These are phyloP conservation scores for Lippia alba DNA, from an alignment of 305 asterid species.

Conservation along the genomic window DNA sequence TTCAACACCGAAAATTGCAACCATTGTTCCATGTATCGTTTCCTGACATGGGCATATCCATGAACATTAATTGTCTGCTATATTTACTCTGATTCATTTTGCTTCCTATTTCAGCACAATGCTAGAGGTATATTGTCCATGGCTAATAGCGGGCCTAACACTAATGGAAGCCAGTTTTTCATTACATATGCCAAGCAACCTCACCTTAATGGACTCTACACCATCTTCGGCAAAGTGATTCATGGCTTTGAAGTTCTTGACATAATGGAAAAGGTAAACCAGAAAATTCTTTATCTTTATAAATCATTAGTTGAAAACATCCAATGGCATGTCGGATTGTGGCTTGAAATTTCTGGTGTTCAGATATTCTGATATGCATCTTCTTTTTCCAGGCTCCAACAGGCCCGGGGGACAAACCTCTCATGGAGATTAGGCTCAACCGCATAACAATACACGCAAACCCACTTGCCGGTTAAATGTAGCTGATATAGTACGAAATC, in stretches of 20 bases:
- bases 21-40: neutral
- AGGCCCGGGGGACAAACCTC: conserved; percentile 88
- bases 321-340: neutral
- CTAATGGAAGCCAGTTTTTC: conserved; percentile 97
- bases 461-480: conserved; percentile 83
- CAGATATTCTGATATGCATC: conserved; percentile 1
- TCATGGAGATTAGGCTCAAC: conserved; percentile 89
- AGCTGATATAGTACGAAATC: neutral
- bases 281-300: neutral
- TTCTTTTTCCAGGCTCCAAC: conserved; percentile 71
- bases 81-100: conserved; percentile 16
- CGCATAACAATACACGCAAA: conserved; percentile 93
- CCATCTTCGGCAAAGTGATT: conserved; percentile 94
- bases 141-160: conserved; percentile 96
- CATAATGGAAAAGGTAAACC: conserved; percentile 88
- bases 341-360: neutral
- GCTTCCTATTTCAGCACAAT: conserved; percentile 70
- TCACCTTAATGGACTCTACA: conserved; percentile 89
- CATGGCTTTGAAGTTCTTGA: conserved; percentile 98
- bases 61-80: no score
- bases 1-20: neutral
- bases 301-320: neutral
- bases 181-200: conserved; percentile 81
- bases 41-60: no score
- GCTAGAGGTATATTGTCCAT: conserved; percentile 91